Evolutionary conservation across 2,329 filamentous ascomycete genomes (phyloP).

Genomic region (Lanzia echinophila): DNA sequence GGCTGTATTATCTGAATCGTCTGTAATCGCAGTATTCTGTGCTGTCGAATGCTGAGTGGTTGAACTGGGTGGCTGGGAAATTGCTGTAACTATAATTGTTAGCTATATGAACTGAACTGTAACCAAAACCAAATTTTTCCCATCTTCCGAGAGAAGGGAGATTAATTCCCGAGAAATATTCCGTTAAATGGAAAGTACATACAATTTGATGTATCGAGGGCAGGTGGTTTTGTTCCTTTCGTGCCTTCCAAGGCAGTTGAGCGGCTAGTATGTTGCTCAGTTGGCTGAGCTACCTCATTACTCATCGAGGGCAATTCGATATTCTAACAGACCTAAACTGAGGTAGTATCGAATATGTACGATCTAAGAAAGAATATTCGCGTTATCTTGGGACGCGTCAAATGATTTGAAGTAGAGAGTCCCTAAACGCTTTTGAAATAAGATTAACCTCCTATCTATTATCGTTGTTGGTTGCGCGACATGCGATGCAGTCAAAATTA

Average conservation of each 20-base stretch:
- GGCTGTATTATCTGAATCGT: slow-evolving; percentile 26
- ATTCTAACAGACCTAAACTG: slow-evolving; percentile 12
- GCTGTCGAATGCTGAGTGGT: slow-evolving; percentile 27
- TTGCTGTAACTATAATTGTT: slow-evolving; percentile 23
- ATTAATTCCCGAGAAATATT: background rate
- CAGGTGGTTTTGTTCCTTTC: slow-evolving; percentile 26
- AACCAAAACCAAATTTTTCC: background rate
- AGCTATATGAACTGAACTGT: slow-evolving; percentile 14
- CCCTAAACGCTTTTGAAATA: slow-evolving; percentile 4
- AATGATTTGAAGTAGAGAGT: slow-evolving; percentile 10
- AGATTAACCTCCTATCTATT: slow-evolving; percentile 6
- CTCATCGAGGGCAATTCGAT: slow-evolving; percentile 32
- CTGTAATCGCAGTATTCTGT: slow-evolving; percentile 26
- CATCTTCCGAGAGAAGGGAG: background rate
- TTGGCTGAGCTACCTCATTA: slow-evolving; percentile 32
- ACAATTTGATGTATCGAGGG: slow-evolving; percentile 29
- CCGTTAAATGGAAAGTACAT: slow-evolving; percentile 14
- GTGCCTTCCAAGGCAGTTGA: slow-evolving; percentile 26
- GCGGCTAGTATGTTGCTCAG: slow-evolving; percentile 30
- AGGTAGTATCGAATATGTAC: slow-evolving; percentile 5
- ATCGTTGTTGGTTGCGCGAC: slow-evolving; percentile 5
- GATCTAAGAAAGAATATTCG: slow-evolving; percentile 5
- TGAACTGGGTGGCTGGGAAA: slow-evolving; percentile 26
- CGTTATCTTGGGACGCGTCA: slow-evolving; percentile 20
- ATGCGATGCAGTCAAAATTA: background rate